Percentiles rank a stretch among this genome's conserved stretches.
phyloP scores from a whole-genome alignment of 2,329 filamentous ascomycete species.

The Aspergillus sclerotialis region DNA sequence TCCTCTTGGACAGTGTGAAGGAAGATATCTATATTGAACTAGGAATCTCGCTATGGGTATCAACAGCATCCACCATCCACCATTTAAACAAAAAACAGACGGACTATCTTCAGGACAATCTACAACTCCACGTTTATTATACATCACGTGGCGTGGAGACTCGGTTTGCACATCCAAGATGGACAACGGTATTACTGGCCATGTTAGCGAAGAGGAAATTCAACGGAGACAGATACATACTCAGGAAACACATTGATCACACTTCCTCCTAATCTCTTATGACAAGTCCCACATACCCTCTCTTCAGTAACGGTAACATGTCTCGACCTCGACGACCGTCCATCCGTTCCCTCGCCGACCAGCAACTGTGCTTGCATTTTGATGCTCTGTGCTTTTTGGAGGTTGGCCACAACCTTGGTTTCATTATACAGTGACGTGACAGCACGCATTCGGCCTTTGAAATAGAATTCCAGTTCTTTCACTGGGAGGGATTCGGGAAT shows the following conservation, averaged over 20 bases:
- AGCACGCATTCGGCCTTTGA: slow-evolving; percentile 79
- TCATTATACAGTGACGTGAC: slow-evolving; percentile 78
- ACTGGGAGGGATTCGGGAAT: slow-evolving; percentile 78
- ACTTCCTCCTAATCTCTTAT: slow-evolving; percentile 85
- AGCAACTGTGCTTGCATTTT: slow-evolving; percentile 65
- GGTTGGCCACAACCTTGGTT: slow-evolving; percentile 65
- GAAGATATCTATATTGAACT: too few species aligned
- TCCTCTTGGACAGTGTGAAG: too few species aligned
- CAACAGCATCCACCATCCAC: slow-evolving; percentile 19
- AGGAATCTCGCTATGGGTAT: slow-evolving; percentile 30
- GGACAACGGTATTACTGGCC: slow-evolving; percentile 55
- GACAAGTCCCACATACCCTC: slow-evolving; percentile 81
- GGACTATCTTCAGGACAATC: slow-evolving; percentile 1
- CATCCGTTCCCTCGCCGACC: slow-evolving; percentile 57
- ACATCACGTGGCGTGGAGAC: slow-evolving; percentile 20
- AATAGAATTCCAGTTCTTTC: slow-evolving; percentile 77
- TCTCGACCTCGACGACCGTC: slow-evolving; percentile 51
- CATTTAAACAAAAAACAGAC: slow-evolving; percentile 7
- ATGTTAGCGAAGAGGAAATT: slow-evolving; percentile 11
- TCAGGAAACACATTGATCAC: slow-evolving; percentile 87
- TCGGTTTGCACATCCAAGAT: slow-evolving; percentile 66
- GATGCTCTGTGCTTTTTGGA: slow-evolving; percentile 75
- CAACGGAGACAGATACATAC: slow-evolving; percentile 40
- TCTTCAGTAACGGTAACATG: slow-evolving; percentile 82
- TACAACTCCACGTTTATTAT: slow-evolving; percentile 10